These are phyloP conservation scores for Lasiosphaeris hirsuta DNA, from an alignment of 495 filamentous ascomycete genomes.

Conservation along the genomic window DNA sequence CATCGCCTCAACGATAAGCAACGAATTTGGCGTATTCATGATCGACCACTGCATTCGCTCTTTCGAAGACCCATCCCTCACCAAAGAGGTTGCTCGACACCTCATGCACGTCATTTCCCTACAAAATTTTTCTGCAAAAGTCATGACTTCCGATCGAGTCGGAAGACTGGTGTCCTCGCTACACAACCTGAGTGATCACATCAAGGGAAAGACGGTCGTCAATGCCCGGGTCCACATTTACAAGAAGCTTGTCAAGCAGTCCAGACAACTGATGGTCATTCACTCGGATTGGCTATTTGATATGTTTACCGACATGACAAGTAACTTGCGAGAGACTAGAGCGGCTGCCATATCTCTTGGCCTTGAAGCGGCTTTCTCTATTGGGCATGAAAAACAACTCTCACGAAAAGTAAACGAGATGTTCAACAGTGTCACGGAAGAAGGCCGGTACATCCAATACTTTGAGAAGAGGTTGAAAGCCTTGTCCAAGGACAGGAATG, in stretches of 20 bases:
- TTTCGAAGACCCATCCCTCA: constrained; percentile 51
- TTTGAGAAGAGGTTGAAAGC: constrained; percentile 62
- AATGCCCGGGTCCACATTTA: constrained; percentile 74
- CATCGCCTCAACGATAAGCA: constrained; percentile 60
- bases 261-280: constrained; percentile 59
- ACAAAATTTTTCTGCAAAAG: constrained; percentile 69
- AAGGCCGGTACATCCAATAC: constrained; percentile 59
- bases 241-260: constrained; percentile 65
- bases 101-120: constrained; percentile 73
- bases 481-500: constrained; percentile 67
- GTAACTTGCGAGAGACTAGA: constrained; percentile 70
- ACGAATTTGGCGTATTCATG: constrained; percentile 75
- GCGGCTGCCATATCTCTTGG: constrained; percentile 70
- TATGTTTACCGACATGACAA: constrained; percentile 76
- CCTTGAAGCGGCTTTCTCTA: constrained; percentile 57
- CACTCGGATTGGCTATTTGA: constrained; percentile 74
- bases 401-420: constrained; percentile 62
- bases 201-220: constrained; percentile 74
- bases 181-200: constrained; percentile 64
- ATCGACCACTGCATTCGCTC: constrained; percentile 72
- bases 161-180: constrained; percentile 65
- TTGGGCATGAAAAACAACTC: constrained; percentile 63
- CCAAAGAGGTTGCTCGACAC: constrained; percentile 74
- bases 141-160: constrained; percentile 67
- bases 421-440: constrained; percentile 55